These are phyloP conservation scores for Pilasporangium apinafurcum DNA, from an alignment of 352 stramenopile species.

Conservation along the genomic window DNA sequence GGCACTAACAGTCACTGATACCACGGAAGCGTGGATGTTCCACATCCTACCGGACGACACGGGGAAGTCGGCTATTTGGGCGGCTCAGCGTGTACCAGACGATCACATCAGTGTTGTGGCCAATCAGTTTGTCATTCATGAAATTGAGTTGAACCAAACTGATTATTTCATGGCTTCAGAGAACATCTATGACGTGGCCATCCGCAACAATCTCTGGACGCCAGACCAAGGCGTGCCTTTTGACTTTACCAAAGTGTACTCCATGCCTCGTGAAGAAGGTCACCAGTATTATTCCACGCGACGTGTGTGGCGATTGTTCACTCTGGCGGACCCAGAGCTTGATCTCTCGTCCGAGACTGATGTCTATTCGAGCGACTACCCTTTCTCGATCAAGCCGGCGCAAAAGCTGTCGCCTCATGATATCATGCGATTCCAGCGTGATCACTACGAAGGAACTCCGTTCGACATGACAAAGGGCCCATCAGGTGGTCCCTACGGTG, in stretches of 20 bases:
- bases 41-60: slow-evolving; percentile 94
- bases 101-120: slow-evolving; percentile 82
- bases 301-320: slow-evolving; percentile 88
- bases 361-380: slow-evolving; percentile 73
- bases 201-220: slow-evolving; percentile 75
- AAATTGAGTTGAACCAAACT: slow-evolving; percentile 69
- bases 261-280: slow-evolving; percentile 44
- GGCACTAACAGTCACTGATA: slow-evolving; percentile 88
- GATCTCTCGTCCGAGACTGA: slow-evolving; percentile 71
- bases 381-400: slow-evolving; percentile 74
- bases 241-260: slow-evolving; percentile 88
- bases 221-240: slow-evolving; percentile 47
- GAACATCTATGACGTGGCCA: slow-evolving; percentile 87
- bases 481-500: slow-evolving; percentile 82
- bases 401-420: slow-evolving; percentile 63
- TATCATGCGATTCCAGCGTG: slow-evolving; percentile 88
- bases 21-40: slow-evolving; percentile 92
- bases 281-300: slow-evolving; percentile 84
- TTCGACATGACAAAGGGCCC: slow-evolving; percentile 87
- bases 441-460: slow-evolving; percentile 91
- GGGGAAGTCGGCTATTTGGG: slow-evolving; percentile 90
- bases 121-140: slow-evolving; percentile 94
- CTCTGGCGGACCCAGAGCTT: slow-evolving; percentile 64
- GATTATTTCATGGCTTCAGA: slow-evolving; percentile 86
- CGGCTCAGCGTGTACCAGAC: slow-evolving; percentile 87